Conservation (phyloP, 2,329 filamentous ascomycete species). For the Venturia oleaginea region DNA sequence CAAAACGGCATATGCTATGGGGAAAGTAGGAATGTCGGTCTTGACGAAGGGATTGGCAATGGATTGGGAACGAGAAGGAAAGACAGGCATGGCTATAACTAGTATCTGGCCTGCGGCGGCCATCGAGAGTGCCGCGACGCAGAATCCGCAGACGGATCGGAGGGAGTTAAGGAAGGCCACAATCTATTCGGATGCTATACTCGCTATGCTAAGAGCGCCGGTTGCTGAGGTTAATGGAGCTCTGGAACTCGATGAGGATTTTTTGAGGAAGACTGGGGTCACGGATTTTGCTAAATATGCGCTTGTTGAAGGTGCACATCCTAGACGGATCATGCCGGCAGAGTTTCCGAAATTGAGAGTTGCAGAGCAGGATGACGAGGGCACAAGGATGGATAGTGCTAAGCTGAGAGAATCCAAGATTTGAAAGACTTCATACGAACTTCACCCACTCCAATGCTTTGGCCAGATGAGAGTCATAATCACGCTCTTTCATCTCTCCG, state of each 20-base stretch:
- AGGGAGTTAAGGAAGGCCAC: conserved; percentile 58
- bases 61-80: conserved; percentile 63
- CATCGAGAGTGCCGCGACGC: conserved; percentile 69
- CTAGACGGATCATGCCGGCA: conserved; percentile 70
- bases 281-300: conserved; percentile 65
- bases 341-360: conserved; percentile 62
- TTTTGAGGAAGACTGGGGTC: conserved; percentile 57
- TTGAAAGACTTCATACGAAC: conserved; percentile 13
- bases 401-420: conserved; percentile 18
- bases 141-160: conserved; percentile 36
- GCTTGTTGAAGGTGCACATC: conserved; percentile 53
- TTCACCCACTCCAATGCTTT: too few relatives aligned
- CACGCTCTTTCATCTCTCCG: too few relatives aligned
- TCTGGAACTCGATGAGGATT: conserved; percentile 72
- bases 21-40: conserved; percentile 74
- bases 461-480: too few relatives aligned
- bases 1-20: conserved; percentile 74
- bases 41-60: conserved; percentile 73
- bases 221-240: conserved; percentile 57
- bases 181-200: conserved; percentile 72
- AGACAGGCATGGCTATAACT: conserved; percentile 62
- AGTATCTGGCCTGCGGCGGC: conserved; percentile 75
- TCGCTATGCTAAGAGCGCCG: conserved; percentile 59
- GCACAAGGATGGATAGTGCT: conserved; percentile 59
- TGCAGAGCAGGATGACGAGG: conserved; percentile 72